Percentiles rank a stretch among this genome's conserved stretches.
phyloP scores from a whole-genome alignment of 208 protist species.

The Trypanosomatidae sp. region DNA sequence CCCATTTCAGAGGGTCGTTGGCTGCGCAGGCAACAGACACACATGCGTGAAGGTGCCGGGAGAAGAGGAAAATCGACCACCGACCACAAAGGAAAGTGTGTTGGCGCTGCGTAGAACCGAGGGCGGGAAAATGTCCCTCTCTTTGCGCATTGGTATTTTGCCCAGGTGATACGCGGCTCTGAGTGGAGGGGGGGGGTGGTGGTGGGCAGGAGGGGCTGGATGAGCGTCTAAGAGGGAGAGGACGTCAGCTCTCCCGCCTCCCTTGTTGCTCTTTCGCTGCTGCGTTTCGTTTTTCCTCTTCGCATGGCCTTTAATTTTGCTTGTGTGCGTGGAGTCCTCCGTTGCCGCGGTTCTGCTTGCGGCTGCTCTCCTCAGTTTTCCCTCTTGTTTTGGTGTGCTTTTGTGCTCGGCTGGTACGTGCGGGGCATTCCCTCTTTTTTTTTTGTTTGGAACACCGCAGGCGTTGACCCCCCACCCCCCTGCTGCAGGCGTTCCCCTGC shows the following conservation, averaged over 20 bases:
- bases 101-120: neutral
- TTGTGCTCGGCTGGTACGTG: neutral
- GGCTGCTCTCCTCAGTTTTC: too few species aligned
- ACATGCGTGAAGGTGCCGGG: neutral
- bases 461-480: neutral
- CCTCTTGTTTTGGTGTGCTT: neutral
- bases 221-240: too few species aligned
- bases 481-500: neutral
- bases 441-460: neutral
- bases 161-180: neutral
- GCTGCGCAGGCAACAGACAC: neutral
- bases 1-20: neutral
- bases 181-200: neutral
- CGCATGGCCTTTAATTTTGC: too few species aligned
- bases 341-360: too few species aligned
- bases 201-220: neutral
- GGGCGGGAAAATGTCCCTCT: neutral
- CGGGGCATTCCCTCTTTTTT: neutral
- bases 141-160: neutral
- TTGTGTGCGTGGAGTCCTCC: too few species aligned
- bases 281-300: neutral
- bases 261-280: too few species aligned
- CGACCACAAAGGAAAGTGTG: neutral
- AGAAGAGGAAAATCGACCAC: neutral
- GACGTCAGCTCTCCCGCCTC: too few species aligned